Evolutionary conservation across 179 eudicot genomes (phyloP), one percentile per base, ranked within the genome.

Genomic region (Silene coronaria): DNA sequence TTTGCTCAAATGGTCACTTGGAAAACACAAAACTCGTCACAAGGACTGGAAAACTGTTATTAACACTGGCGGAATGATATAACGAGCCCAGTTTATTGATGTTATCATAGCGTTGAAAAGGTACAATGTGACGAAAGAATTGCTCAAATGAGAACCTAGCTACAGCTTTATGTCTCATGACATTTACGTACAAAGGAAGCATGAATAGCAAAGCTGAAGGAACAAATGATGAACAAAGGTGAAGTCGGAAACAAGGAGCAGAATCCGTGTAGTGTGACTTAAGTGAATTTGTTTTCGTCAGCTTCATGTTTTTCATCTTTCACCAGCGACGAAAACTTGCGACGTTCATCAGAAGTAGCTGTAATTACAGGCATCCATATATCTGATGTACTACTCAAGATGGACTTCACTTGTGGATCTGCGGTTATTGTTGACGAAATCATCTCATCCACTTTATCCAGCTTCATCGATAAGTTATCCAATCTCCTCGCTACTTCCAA

Each of bases 281-380:
- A 81, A 22, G 34, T 42, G 22, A 87, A 84, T 55, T 72, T 60
- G 69, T 78, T 76, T n/a, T 48, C 84, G 16, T 85, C 72, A 14
- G 32, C 69, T 69, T 80, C 79, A 34, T 73, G 61, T 71, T 45
- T 63, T 17, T 72, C 87, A 70, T 79, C 88, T 63, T 61, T 76
- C 21, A 80, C 74, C 30, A 82, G 26, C 63, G 91, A 70, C 5
- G 86, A 83, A 82, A 93, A 88, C 55, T 83, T 87, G 4, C 87
- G 90, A 51, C 97, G 88, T 82, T 93, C 91, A 53, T 93, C 92
- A 8, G 98, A 86, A 48, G 87, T 80, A 27, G 97, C 98, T 9
- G 98, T 89, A 69, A 93, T 89, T 62, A 93, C 98, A 6, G 98
- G 98, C 97, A 93, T 85, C 97, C 98, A 93, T 21, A 89, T 83